Evolutionary conservation across 2,329 filamentous ascomycete genomes (phyloP).

Genomic region (Penicillium crustosum): DNA sequence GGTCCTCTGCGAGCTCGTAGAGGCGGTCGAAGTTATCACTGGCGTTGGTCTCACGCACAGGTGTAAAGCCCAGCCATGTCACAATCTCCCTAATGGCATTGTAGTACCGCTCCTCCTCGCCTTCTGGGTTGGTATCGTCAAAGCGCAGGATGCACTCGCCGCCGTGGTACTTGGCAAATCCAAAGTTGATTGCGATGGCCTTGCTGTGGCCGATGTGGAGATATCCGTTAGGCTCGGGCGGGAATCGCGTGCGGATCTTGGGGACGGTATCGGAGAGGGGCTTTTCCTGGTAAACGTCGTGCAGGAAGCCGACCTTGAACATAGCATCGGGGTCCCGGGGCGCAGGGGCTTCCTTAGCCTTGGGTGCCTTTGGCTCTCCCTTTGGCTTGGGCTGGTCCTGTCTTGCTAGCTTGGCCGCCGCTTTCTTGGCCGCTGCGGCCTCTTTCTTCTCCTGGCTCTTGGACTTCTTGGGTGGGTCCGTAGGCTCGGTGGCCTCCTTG

Average conservation of each 20-base stretch:
- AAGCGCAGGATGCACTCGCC: constrained; percentile 77
- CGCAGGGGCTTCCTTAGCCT: constrained; percentile 31
- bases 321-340: constrained; percentile 59
- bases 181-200: constrained; percentile 94
- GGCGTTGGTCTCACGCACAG: constrained; percentile 76
- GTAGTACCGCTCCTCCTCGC: constrained; percentile 88
- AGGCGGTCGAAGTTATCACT: constrained; percentile 87
- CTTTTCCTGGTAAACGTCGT: constrained; percentile 68
- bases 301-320: constrained; percentile 77
- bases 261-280: constrained; percentile 44
- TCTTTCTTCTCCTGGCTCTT: constrained; percentile 35
- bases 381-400: constrained; percentile 10
- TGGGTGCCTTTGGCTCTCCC: constrained; percentile 25
- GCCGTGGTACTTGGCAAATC: constrained; percentile 81
- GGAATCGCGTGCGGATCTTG: constrained; percentile 66
- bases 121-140: constrained; percentile 94
- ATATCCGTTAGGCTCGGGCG: constrained; percentile 88
- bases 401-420: constrained; percentile 13
- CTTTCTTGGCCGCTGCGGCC: constrained; percentile 29
- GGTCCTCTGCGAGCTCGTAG: constrained; percentile 83
- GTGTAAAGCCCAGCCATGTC: constrained; percentile 78
- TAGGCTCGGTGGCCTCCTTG: constrained; percentile 17
- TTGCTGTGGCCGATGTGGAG: constrained; percentile 93
- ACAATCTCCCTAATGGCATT: constrained; percentile 86
- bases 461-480: constrained; percentile 49